Percentiles rank a stretch among this genome's conserved stretches.
Evolutionary conservation across 305 asterid species (phyloP).

Genomic region (Fraxinus greggii): DNA sequence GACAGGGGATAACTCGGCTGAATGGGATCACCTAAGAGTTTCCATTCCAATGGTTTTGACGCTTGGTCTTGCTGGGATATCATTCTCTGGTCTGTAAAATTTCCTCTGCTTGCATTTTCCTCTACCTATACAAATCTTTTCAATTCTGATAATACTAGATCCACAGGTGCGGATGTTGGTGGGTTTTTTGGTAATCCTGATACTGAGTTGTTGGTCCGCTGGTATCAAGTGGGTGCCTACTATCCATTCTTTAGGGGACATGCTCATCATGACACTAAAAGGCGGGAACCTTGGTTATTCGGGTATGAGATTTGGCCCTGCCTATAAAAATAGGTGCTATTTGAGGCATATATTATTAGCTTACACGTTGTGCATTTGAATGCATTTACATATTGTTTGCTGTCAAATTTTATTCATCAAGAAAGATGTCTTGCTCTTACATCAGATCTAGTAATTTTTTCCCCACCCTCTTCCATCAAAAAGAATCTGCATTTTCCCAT

Average conservation of each 20-base stretch:
- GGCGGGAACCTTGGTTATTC: conserved; percentile 96
- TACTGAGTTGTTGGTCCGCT: conserved; percentile 81
- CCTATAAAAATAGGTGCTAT: conserved; percentile 6
- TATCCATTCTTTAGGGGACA: conserved; percentile 97
- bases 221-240: conserved; percentile 98
- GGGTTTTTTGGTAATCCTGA: conserved; percentile 98
- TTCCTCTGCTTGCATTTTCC: background rate
- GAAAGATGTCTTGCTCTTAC: background rate
- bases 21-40: conserved; percentile 92
- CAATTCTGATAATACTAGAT: conserved; percentile 12
- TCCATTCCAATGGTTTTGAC: conserved; percentile 92
- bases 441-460: background rate
- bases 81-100: conserved; percentile 71
- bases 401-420: background rate
- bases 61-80: conserved; percentile 85
- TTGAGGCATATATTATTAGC: conserved; percentile 11
- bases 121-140: conserved; percentile 8
- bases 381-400: background rate
- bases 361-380: background rate
- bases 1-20: conserved; percentile 97
- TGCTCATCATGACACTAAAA: conserved; percentile 98
- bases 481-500: background rate
- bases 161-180: conserved; percentile 93
- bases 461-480: background rate
- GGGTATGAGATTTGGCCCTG: conserved; percentile 60